Evolutionary conservation across 1,139 yeast species (phyloP).

Genomic region (Geotrichum bryndzae): DNA sequence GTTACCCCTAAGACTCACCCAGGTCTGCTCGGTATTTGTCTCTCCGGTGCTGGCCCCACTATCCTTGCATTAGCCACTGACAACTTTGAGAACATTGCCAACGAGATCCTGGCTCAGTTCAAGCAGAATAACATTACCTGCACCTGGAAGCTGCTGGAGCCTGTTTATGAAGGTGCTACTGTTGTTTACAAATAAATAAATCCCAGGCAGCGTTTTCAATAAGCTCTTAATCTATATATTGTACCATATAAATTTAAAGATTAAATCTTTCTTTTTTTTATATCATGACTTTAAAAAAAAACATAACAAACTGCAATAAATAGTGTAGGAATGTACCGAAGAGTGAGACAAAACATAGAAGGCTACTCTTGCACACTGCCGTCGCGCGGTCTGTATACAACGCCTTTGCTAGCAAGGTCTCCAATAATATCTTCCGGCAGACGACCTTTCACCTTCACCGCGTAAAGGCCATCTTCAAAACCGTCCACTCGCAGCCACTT

Average conservation of each 20-base stretch:
- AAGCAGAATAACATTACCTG: slow-evolving; percentile 62
- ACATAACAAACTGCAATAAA: neutral
- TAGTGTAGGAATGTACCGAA: neutral
- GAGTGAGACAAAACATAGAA: neutral
- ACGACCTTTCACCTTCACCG: slow-evolving; percentile 88
- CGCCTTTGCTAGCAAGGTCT: slow-evolving; percentile 64
- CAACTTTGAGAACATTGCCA: slow-evolving; percentile 78
- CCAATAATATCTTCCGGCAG: slow-evolving; percentile 80
- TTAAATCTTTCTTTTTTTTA: neutral
- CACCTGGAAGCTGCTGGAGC: slow-evolving; percentile 74
- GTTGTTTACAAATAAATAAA: slow-evolving; percentile 10
- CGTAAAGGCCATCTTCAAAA: slow-evolving; percentile 84
- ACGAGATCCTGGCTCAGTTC: slow-evolving; percentile 65
- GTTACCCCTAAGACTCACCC: slow-evolving; percentile 78
- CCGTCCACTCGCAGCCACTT: slow-evolving; percentile 92
- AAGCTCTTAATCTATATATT: neutral
- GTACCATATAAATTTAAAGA: neutral
- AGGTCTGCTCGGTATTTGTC: slow-evolving; percentile 87
- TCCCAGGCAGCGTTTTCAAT: neutral
- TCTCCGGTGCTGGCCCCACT: slow-evolving; percentile 98
- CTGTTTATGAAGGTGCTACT: slow-evolving; percentile 80
- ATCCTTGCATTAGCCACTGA: slow-evolving; percentile 88
- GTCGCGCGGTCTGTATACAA: slow-evolving; percentile 89
- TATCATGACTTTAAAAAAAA: neutral
- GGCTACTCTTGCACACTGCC: slow-evolving; percentile 83